Evolutionary conservation across 768 basidiomycete species (phyloP).

Genomic region (Auriscalpium vulgare): DNA sequence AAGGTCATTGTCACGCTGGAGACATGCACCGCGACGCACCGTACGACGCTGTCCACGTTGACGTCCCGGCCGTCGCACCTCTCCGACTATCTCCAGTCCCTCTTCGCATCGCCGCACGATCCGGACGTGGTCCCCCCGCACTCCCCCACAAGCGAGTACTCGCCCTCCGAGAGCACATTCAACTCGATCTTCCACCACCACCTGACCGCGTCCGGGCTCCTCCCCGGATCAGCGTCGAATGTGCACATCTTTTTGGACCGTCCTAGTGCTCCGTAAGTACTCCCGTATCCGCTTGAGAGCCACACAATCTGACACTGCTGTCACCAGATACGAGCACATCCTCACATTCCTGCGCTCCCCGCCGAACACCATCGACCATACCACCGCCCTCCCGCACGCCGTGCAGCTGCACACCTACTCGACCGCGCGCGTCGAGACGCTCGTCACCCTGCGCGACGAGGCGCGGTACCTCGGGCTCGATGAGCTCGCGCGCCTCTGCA

Average conservation of each 20-base stretch:
- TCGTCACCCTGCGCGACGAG: slow-evolving; percentile 75
- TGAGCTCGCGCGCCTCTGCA: slow-evolving; percentile 56
- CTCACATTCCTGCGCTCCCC: slow-evolving; percentile 64
- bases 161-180: slow-evolving; percentile 28
- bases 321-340: slow-evolving; percentile 58
- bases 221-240: slow-evolving; percentile 34
- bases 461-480: slow-evolving; percentile 67
- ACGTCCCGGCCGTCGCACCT: slow-evolving; percentile 63
- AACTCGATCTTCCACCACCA: slow-evolving; percentile 53
- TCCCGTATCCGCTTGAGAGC: background rate
- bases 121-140: slow-evolving; percentile 43
- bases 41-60: slow-evolving; percentile 61
- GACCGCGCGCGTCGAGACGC: slow-evolving; percentile 39
- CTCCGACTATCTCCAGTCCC: slow-evolving; percentile 28
- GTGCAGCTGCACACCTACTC: slow-evolving; percentile 37
- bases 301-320: background rate
- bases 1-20: slow-evolving; percentile 66
- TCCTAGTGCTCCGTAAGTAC: slow-evolving; percentile 67
- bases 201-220: slow-evolving; percentile 49
- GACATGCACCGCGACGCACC: slow-evolving; percentile 58
- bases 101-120: slow-evolving; percentile 24
- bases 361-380: slow-evolving; percentile 33
- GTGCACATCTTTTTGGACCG: slow-evolving; percentile 76
- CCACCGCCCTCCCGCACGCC: slow-evolving; percentile 51
- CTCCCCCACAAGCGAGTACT: slow-evolving; percentile 45